Percentiles rank a stretch among this genome's conserved stretches.
These are phyloP conservation scores for Ogataea zsoltii DNA, from an alignment of 805 yeast genomes.

Conservation along the genomic window DNA sequence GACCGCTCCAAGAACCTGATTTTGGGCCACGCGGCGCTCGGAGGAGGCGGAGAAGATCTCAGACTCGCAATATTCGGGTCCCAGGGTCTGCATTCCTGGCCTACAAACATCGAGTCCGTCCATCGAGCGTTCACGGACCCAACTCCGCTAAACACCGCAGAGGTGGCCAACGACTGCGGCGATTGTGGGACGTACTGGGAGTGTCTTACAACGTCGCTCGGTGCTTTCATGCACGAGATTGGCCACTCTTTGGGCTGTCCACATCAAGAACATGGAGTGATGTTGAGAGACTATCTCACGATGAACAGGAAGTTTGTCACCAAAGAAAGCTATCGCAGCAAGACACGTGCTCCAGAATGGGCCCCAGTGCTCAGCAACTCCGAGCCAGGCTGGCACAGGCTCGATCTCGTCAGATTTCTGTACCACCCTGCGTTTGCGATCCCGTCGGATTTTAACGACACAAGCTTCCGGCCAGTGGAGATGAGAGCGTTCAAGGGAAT, in stretches of 20 bases:
- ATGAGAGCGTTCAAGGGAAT: slow-evolving; percentile 31
- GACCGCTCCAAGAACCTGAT: slow-evolving; percentile 60
- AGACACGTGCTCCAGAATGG: slow-evolving; percentile 53
- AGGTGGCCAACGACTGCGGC: slow-evolving; percentile 88
- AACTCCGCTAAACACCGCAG: slow-evolving; percentile 57
- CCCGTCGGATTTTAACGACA: slow-evolving; percentile 60
- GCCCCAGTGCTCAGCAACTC: slow-evolving; percentile 54
- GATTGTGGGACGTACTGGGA: slow-evolving; percentile 92
- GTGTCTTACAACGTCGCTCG: slow-evolving; percentile 78
- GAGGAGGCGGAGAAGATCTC: slow-evolving; percentile 75
- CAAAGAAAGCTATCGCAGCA: slow-evolving; percentile 56
- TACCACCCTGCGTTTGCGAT: slow-evolving; percentile 78
- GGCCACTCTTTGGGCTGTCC: slow-evolving; percentile 93
- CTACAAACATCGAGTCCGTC: slow-evolving; percentile 73
- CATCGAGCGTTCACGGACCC: slow-evolving; percentile 69
- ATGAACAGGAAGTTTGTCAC: slow-evolving; percentile 82
- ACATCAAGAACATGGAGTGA: slow-evolving; percentile 86
- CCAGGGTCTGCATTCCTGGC: slow-evolving; percentile 92
- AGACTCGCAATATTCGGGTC: slow-evolving; percentile 91
- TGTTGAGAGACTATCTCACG: slow-evolving; percentile 82
- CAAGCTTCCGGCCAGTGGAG: slow-evolving; percentile 36
- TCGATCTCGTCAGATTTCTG: slow-evolving; percentile 75
- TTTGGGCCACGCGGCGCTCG: slow-evolving; percentile 89
- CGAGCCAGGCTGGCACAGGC: slow-evolving; percentile 85
- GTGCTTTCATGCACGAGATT: slow-evolving; percentile 94